Percentiles rank a stretch among this genome's conserved stretches.
phyloP scores from a whole-genome alignment of 2,329 filamentous ascomycete species.

The Penicillium psychrosexuale region DNA sequence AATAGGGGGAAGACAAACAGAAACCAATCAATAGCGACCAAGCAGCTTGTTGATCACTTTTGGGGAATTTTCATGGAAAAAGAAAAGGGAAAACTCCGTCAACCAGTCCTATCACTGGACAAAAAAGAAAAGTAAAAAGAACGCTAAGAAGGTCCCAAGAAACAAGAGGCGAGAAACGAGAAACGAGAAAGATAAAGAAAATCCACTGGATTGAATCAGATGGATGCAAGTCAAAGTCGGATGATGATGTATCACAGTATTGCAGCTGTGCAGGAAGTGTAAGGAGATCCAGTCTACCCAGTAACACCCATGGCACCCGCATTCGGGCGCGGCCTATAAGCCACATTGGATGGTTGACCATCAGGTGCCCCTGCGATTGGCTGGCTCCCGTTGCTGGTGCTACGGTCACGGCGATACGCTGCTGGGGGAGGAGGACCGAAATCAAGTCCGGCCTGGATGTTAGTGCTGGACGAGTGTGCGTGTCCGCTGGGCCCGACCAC shows the following conservation, averaged over 20 bases:
- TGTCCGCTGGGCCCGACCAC: conserved; percentile 52
- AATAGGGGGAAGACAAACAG: conserved; percentile 8
- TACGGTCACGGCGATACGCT: conserved; percentile 34
- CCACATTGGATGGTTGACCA: conserved; percentile 32
- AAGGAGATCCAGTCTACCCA: conserved; percentile 24
- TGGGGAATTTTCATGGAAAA: conserved; percentile 20
- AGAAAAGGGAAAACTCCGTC: conserved; percentile 26
- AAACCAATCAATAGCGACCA: conserved; percentile 18
- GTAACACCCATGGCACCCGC: conserved; percentile 42
- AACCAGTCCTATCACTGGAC: conserved; percentile 29
- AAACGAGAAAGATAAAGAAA: conserved; percentile 9
- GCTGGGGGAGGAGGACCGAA: conserved; percentile 25
- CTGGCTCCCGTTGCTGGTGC: conserved; percentile 36
- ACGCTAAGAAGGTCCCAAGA: conserved; percentile 29
- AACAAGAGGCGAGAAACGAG: conserved; percentile 16
- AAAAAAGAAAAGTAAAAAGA: conserved; percentile 20
- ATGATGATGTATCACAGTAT: conserved; percentile 17
- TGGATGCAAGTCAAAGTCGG: conserved; percentile 15
- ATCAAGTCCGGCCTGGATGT: conserved; percentile 25
- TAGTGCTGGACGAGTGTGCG: conserved; percentile 29
- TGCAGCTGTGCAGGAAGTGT: conserved; percentile 20
- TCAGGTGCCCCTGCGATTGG: conserved; percentile 27
- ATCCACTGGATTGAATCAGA: conserved; percentile 16
- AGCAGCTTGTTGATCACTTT: conserved; percentile 26
- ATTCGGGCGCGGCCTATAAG: conserved; percentile 38